Evolutionary conservation across 805 yeast species (phyloP).

Genomic region (Saccharomycopsis sp.): DNA sequence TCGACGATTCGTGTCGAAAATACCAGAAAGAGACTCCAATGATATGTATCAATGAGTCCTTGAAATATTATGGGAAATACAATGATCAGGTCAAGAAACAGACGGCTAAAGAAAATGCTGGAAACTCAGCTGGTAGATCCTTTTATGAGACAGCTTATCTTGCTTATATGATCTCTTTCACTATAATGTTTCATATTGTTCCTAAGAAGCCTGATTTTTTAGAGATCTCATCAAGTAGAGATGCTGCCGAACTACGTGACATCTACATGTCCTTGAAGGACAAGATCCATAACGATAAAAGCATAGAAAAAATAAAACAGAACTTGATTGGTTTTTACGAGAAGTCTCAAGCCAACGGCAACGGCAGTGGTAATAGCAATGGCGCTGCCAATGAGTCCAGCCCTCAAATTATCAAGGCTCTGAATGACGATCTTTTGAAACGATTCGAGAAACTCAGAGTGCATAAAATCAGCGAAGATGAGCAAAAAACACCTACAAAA

Average conservation of each 20-base stretch:
- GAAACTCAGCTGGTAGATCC: background rate
- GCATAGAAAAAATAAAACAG: background rate
- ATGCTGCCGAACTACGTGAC: background rate
- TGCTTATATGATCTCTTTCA: conserved; percentile 1
- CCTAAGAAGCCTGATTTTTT: background rate
- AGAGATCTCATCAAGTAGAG: background rate
- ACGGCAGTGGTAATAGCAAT: no score
- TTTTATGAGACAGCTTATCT: background rate
- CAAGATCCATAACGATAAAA: background rate
- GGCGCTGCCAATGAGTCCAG: background rate
- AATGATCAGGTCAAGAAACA: background rate
- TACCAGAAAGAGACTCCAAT: background rate
- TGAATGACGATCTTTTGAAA: background rate
- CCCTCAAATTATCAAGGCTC: background rate
- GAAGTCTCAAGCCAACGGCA: no score
- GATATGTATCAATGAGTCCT: background rate
- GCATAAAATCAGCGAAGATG: background rate
- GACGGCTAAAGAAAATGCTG: background rate
- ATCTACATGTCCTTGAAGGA: background rate
- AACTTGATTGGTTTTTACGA: background rate
- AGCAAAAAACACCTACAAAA: background rate
- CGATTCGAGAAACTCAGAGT: conserved; percentile 1
- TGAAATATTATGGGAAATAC: background rate
- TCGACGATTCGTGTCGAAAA: background rate
- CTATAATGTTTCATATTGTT: background rate